Evolutionary conservation across 108 stramenopile species (phyloP).

Genomic region (Nannochloropsis gaditana): DNA sequence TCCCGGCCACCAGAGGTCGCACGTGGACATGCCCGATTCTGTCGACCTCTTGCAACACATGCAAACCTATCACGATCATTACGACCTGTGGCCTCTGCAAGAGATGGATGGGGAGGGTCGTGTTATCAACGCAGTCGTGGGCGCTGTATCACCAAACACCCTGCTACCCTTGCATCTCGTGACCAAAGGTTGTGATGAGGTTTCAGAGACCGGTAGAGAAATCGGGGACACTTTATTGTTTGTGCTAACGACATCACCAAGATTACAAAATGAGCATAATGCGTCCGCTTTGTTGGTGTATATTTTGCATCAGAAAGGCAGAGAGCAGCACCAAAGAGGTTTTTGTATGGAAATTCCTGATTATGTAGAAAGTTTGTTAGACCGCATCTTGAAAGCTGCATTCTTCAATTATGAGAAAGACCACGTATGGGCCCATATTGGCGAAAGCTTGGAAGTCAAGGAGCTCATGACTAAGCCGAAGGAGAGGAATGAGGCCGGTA

Average conservation of each 20-base stretch:
- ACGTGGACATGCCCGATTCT: neutral
- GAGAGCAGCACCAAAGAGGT: neutral
- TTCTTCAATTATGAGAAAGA: neutral
- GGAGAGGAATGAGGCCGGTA: neutral
- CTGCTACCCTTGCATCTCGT: neutral
- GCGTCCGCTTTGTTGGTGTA: neutral
- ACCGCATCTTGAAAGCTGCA: neutral
- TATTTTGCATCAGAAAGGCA: neutral
- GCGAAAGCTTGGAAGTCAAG: neutral
- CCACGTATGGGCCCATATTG: neutral
- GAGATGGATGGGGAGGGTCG: neutral
- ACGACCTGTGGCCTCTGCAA: neutral
- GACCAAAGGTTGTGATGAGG: neutral
- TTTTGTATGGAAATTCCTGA: conserved; percentile 8
- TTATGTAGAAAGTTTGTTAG: neutral
- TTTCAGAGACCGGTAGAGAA: neutral
- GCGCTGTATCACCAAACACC: neutral
- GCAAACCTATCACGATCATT: neutral
- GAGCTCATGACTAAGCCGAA: neutral
- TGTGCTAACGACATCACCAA: neutral
- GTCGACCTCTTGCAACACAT: neutral
- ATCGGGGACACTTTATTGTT: neutral
- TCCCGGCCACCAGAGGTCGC: too few relatives aligned
- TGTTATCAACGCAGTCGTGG: neutral
- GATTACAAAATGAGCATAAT: neutral